Evolutionary conservation across 1,284 basidiomycete species (phyloP), one percentile per base, ranked within the genome.

Genomic region (Pascua guehoae): DNA sequence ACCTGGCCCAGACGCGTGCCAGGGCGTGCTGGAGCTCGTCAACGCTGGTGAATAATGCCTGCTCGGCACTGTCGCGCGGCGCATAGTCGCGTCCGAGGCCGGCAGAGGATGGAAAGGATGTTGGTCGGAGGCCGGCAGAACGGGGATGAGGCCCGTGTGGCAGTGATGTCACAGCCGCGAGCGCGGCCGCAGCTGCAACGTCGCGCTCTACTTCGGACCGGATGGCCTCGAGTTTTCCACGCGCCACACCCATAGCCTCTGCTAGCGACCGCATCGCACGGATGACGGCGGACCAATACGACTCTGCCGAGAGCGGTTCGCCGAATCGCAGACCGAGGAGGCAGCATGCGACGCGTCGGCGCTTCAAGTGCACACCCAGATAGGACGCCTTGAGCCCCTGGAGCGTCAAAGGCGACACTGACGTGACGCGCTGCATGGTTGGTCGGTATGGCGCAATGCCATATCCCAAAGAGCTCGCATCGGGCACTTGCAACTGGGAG

Each of bases 311-410:
- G 5, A 32, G 24, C 18, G 50, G 41, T 14, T 65, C 56, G 32
- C 40, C 32, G 54, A 74, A 74, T 8, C 58, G 54, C 44, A 75
- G 52, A 2, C 70, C 74, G 0, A 75, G 64, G 1, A 75, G 61
- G 56, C 69, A 74, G 61, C 71, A 73, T 0, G 70, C 72, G 12
- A 74, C 45, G 16, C 69, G 57, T 9, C 72, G 56, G 3, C 74
- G 54, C 49, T 70, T 71, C 12, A 71, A 61, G 53, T 75, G 74
- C 0, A 73, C 64, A 15, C 68, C 69, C 5, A 72, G 56, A 55
- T 66, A 71, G 3, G 69, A 58, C 4, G 72, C 72, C 53, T 68
- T 71, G 14, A 75, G 66, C 2, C 70, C 66, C 2, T 68, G 66
- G 5, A 66, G 54, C 2, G 74, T 73, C 11, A 75, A 58, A 0